Conservation (phyloP, 129 eudicot species). For the Saposhnikovia divaricata region DNA sequence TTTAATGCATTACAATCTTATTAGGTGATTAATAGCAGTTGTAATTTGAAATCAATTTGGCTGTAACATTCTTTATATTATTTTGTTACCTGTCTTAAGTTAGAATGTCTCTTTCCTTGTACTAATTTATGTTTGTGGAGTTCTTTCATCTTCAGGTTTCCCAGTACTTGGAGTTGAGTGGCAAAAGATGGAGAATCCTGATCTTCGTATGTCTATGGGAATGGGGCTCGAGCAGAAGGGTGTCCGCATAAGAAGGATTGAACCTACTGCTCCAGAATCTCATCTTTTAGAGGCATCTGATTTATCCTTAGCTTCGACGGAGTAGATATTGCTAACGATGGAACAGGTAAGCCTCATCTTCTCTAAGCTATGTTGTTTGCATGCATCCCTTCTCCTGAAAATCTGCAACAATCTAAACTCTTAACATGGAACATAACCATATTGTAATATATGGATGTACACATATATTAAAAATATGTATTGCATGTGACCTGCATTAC, state of each 20-base stretch:
- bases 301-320: slow-evolving; percentile 55
- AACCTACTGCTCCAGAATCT: slow-evolving; percentile 55
- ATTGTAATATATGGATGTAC: too few relatives aligned
- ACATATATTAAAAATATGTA: background rate
- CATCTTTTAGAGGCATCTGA: slow-evolving; percentile 42
- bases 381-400: background rate
- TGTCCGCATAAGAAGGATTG: slow-evolving; percentile 52
- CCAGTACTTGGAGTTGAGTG: slow-evolving; percentile 56
- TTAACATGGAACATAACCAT: background rate
- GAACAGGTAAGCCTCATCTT: slow-evolving; percentile 38
- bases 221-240: slow-evolving; percentile 52
- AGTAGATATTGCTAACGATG: slow-evolving; percentile 56
- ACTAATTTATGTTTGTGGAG: background rate
- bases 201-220: slow-evolving; percentile 49
- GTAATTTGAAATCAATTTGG: background rate
- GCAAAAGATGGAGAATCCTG: slow-evolving; percentile 66
- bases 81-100: background rate
- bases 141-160: slow-evolving; percentile 25
- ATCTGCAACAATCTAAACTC: background rate
- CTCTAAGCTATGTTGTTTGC: background rate
- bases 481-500: background rate
- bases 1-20: background rate
- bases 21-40: background rate
- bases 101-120: background rate
- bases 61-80: background rate